A percentile compares a stretch with the other conserved stretches of the same genome.
phyloP scores from a whole-genome alignment of 345 rosid genomes.

The Lumnitzera racemosa region DNA sequence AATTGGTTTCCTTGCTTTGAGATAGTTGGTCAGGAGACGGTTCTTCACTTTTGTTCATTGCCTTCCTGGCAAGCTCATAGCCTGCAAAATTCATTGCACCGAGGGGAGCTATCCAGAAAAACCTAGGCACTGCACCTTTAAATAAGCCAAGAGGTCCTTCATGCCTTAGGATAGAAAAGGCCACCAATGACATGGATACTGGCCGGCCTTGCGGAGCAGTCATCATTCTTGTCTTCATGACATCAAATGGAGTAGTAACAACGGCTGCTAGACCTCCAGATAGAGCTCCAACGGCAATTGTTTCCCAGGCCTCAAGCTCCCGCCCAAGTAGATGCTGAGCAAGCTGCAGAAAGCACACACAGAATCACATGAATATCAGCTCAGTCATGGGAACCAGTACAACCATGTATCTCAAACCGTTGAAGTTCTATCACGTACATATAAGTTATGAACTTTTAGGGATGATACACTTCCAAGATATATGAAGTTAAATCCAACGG shows the following conservation, averaged over 20 bases:
- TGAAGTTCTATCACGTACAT: too few relatives aligned
- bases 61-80: constrained; percentile 84
- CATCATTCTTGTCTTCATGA: constrained; percentile 99
- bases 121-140: constrained; percentile 91
- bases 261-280: constrained; percentile 96
- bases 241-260: constrained; percentile 87
- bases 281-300: constrained; percentile 76
- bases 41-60: constrained; percentile 65
- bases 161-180: constrained; percentile 59
- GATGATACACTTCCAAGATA: too few relatives aligned
- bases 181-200: constrained; percentile 71
- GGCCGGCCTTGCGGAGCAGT: constrained; percentile 80
- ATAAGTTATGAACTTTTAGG: too few relatives aligned
- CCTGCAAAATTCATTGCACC: constrained; percentile 99
- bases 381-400: too few relatives aligned
- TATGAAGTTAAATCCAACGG: too few relatives aligned
- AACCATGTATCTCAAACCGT: too few relatives aligned
- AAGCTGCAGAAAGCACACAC: constrained; percentile 32
- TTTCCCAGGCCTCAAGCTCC: constrained; percentile 94
- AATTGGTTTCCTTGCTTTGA: constrained; percentile 29
- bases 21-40: constrained; percentile 18
- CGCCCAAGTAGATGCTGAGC: constrained; percentile 61
- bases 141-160: constrained; percentile 95
- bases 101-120: constrained; percentile 97
- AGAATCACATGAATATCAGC: not conserved